Evolutionary conservation across 2,329 filamentous ascomycete genomes (phyloP).

Genomic region (Colletotrichum abscissum): DNA sequence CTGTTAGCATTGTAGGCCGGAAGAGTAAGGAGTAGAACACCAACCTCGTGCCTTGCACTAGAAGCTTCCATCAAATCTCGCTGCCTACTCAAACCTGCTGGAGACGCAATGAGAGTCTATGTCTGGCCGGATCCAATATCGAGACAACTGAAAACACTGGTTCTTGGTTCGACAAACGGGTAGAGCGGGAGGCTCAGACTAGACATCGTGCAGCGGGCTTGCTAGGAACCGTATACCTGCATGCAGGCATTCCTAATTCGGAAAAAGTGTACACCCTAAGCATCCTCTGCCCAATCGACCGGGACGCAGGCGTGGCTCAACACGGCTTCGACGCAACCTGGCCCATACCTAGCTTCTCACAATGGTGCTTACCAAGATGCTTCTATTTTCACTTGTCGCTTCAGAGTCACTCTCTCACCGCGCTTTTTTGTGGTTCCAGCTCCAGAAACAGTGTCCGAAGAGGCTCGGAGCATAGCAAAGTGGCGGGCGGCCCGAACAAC

Average conservation of each 20-base stretch:
- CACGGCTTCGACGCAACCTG: conserved; percentile 9
- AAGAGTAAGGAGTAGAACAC: not conserved
- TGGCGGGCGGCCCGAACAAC: conserved; percentile 12
- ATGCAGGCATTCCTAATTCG: conserved; percentile 2
- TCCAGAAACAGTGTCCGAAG: not conserved
- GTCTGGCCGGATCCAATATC: not conserved
- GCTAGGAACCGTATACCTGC: conserved; percentile 6
- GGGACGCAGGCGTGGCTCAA: not conserved
- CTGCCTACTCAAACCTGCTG: not conserved
- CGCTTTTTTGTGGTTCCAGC: not conserved
- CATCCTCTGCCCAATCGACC: conserved; percentile 23
- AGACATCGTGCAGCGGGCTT: conserved; percentile 8
- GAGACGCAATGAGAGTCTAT: not conserved
- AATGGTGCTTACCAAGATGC: conserved; percentile 31
- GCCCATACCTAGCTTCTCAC: conserved; percentile 5
- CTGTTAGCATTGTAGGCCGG: not conserved
- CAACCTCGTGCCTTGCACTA: not conserved
- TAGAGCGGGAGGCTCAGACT: conserved; percentile 5
- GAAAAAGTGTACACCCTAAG: conserved; percentile 7
- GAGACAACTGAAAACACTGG: not conserved
- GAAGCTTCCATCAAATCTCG: not conserved
- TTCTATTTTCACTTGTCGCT: conserved; percentile 29
- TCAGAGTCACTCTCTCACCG: not conserved
- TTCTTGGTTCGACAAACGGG: conserved; percentile 6
- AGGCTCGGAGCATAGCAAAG: not conserved